Conservation (phyloP, 2,329 filamentous ascomycete species). For the Xylariaceae sp. region DNA sequence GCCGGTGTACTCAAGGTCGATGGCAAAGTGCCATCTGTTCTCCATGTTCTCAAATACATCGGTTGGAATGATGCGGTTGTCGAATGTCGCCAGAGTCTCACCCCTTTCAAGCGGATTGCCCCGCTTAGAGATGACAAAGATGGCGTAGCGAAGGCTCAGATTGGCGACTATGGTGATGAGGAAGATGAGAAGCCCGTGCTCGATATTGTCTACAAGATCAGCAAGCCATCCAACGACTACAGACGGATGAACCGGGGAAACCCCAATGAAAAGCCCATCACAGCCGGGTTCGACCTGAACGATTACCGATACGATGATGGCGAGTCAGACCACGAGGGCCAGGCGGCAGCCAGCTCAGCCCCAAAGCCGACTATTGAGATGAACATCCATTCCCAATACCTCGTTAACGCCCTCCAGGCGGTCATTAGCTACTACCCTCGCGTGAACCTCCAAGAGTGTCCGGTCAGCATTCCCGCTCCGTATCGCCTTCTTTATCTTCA, state of each 20-base stretch:
- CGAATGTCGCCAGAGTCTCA: slow-evolving; percentile 27
- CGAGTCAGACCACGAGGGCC: slow-evolving; percentile 1
- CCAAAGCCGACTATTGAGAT: slow-evolving; percentile 28
- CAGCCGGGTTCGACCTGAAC: slow-evolving; percentile 8
- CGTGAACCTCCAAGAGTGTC: slow-evolving; percentile 34
- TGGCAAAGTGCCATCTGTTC: slow-evolving; percentile 35
- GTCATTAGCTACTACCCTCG: slow-evolving; percentile 47
- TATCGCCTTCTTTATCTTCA: slow-evolving; percentile 48
- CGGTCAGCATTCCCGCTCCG: slow-evolving; percentile 39
- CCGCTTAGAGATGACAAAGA: slow-evolving; percentile 6
- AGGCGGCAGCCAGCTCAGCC: slow-evolving; percentile 21
- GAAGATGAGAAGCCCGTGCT: slow-evolving; percentile 33
- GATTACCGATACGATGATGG: slow-evolving; percentile 10
- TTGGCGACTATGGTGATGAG: slow-evolving; percentile 17
- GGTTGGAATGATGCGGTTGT: slow-evolving; percentile 31
- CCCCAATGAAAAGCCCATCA: slow-evolving; percentile 8
- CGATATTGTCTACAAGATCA: slow-evolving; percentile 34
- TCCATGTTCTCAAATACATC: slow-evolving; percentile 41
- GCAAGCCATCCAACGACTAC: slow-evolving; percentile 17
- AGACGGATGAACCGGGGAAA: slow-evolving; percentile 11
- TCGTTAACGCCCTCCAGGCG: slow-evolving; percentile 45
- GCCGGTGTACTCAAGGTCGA: slow-evolving; percentile 10
- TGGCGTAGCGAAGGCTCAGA: slow-evolving; percentile 1
- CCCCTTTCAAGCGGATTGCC: slow-evolving; percentile 7
- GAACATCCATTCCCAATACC: slow-evolving; percentile 39